Conservation (phyloP, 1,284 basidiomycete genomes). For the Marasmius tenuissimus region DNA sequence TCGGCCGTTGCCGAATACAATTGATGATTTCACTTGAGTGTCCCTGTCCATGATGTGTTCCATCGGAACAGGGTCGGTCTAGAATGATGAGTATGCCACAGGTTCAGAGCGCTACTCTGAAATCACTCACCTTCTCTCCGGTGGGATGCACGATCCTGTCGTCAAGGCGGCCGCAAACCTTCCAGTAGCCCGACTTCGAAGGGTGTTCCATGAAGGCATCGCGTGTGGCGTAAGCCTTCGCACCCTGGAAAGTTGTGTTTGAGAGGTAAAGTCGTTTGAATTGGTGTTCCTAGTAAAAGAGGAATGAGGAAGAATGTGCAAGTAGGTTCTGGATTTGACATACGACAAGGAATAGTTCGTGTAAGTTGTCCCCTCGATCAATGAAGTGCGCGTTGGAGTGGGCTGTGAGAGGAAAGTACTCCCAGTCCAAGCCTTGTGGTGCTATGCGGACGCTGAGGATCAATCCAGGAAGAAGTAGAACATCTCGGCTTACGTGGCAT, state of each 20-base stretch:
- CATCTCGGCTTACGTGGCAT: conserved; percentile 11
- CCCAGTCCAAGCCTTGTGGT: conserved; percentile 16
- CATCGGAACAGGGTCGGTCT: conserved; percentile 30
- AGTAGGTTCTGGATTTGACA: background rate
- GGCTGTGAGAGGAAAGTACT: conserved; percentile 17
- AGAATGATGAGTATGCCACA: background rate
- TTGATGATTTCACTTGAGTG: conserved; percentile 28
- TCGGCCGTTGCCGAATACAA: conserved; percentile 31
- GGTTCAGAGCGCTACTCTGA: background rate
- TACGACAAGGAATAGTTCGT: conserved; percentile 12
- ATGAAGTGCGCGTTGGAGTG: background rate
- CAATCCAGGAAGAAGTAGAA: background rate
- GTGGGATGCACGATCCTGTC: conserved; percentile 35
- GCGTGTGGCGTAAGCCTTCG: conserved; percentile 19
- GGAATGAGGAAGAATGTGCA: background rate
- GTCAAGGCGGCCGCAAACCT: conserved; percentile 34
- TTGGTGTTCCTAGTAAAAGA: conserved; percentile 3
- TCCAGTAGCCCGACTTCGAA: conserved; percentile 31
- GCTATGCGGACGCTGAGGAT: background rate
- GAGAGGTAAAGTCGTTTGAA: background rate
- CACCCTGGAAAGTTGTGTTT: background rate
- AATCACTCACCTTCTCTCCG: conserved; percentile 35
- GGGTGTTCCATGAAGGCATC: conserved; percentile 38
- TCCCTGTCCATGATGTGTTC: conserved; percentile 33
- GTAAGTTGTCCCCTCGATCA: conserved; percentile 8